Evolutionary conservation across 2,329 filamentous ascomycete genomes (phyloP).

Genomic region (Lachnum nothofagi): DNA sequence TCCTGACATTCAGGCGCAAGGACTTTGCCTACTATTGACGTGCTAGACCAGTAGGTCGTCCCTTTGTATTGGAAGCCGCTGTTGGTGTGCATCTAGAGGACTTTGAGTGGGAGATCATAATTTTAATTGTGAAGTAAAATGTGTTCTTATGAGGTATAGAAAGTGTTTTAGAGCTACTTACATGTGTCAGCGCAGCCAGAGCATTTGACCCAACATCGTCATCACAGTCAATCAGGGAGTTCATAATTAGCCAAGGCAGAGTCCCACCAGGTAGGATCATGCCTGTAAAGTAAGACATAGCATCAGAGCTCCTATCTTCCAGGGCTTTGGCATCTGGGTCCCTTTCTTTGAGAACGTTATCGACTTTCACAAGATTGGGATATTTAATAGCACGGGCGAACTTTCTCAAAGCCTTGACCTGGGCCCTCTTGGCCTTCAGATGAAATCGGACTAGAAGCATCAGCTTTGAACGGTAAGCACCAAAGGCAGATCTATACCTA

Average conservation of each 20-base stretch:
- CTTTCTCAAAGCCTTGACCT: constrained; percentile 62
- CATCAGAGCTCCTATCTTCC: constrained; percentile 60
- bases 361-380: constrained; percentile 64
- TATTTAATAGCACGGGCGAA: constrained; percentile 72
- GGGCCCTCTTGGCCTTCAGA: constrained; percentile 59
- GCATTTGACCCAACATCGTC: constrained; percentile 61
- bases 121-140: neutral
- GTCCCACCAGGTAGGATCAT: constrained; percentile 65
- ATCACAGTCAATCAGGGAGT: constrained; percentile 70
- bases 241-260: constrained; percentile 73
- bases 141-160: too few relatives aligned
- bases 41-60: constrained; percentile 71
- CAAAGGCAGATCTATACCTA: constrained; percentile 31
- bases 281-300: constrained; percentile 73
- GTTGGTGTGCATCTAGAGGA: constrained; percentile 51
- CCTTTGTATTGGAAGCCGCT: constrained; percentile 73
- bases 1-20: constrained; percentile 66
- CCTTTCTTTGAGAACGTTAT: constrained; percentile 56
- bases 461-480: constrained; percentile 26
- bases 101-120: constrained; percentile 1
- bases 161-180: neutral
- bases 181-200: constrained; percentile 61
- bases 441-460: constrained; percentile 50
- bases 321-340: constrained; percentile 48
- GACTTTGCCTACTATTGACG: constrained; percentile 70